These are phyloP conservation scores for Escovopsis sp. DNA, from an alignment of 2,329 filamentous ascomycete genomes.

Conservation along the genomic window DNA sequence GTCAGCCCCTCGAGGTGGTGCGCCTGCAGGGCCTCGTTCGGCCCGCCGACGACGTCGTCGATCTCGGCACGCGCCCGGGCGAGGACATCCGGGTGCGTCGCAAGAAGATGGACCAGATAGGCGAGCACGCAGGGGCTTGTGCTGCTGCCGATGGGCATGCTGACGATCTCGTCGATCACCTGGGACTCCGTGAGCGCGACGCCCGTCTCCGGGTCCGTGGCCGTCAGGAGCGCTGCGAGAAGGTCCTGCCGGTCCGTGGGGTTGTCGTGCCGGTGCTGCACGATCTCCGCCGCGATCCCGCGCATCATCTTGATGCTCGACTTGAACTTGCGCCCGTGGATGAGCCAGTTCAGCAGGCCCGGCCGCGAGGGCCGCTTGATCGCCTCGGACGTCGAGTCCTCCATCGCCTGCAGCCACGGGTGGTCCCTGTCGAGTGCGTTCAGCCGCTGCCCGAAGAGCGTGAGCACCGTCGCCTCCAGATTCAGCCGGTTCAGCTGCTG, in stretches of 20 bases:
- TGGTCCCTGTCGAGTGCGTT: conserved; percentile 31
- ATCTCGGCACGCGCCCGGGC: conserved; percentile 36
- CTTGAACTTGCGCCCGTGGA: conserved; percentile 38
- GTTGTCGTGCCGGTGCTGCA: conserved; percentile 37
- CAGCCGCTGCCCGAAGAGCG: conserved; percentile 35
- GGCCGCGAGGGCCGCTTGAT: conserved; percentile 38
- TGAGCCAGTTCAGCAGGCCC: conserved; percentile 34
- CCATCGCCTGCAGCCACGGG: conserved; percentile 36
- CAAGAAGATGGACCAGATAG: conserved; percentile 32
- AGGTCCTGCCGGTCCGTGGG: conserved; percentile 43
- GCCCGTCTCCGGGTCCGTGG: conserved; percentile 45
- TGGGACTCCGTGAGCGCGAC: conserved; percentile 40
- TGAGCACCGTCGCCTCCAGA: conserved; percentile 33
- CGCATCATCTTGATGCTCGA: conserved; percentile 38
- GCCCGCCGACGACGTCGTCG: conserved; percentile 30
- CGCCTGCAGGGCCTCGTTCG: conserved; percentile 22
- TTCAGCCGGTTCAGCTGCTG: conserved; percentile 37
- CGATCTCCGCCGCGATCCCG: conserved; percentile 37
- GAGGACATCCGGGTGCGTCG: conserved; percentile 34
- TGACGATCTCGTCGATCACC: conserved; percentile 53
- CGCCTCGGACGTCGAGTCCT: conserved; percentile 38
- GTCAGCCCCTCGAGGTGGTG: conserved; percentile 34
- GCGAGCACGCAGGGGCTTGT: conserved; percentile 31
- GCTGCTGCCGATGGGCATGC: conserved; percentile 45
- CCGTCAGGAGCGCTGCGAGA: conserved; percentile 42